A percentile compares a stretch with the other conserved stretches of the same genome.
Conservation (phyloP, 192 early-diverging fungal species). For the Backusella tuberculispora region DNA sequence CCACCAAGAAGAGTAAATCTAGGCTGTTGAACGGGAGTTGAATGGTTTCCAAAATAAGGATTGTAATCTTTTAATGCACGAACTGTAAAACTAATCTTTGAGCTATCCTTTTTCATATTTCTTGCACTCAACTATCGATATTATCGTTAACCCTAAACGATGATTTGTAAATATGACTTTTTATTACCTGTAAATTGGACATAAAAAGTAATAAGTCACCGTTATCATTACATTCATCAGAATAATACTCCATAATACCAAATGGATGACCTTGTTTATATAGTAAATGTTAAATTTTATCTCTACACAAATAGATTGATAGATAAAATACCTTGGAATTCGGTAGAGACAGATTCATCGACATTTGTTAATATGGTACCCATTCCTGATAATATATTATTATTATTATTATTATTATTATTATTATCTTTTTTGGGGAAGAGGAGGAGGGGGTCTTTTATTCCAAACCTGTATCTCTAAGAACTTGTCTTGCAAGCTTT, state of each 20-base stretch:
- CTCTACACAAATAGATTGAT: not conserved
- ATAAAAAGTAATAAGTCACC: constrained; percentile 51
- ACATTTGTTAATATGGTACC: constrained; percentile 10
- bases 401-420: not conserved
- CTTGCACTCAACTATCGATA: constrained; percentile 28
- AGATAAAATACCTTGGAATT: constrained; percentile 11
- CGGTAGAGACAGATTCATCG: not conserved
- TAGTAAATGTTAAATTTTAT: not conserved
- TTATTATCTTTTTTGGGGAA: not conserved
- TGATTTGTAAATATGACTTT: not conserved
- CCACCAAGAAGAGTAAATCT: constrained; percentile 50
- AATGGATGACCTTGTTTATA: constrained; percentile 47
- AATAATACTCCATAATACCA: constrained; percentile 55
- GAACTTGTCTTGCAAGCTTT: constrained; percentile 1
- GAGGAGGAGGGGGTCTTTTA: not conserved
- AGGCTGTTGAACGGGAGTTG: constrained; percentile 45
- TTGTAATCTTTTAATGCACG: constrained; percentile 40
- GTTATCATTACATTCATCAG: constrained; percentile 45
- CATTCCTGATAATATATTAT: not conserved
- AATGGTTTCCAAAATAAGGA: constrained; percentile 22
- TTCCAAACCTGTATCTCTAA: constrained; percentile 9
- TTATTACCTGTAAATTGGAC: constrained; percentile 43
- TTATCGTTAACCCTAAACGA: not conserved
- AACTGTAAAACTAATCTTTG: constrained; percentile 46
- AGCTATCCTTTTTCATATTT: constrained; percentile 25